A percentile compares a stretch with the other conserved stretches of the same genome.
These are phyloP conservation scores for Botrytis aclada DNA, from an alignment of 2,329 filamentous ascomycete genomes.

Conservation along the genomic window DNA sequence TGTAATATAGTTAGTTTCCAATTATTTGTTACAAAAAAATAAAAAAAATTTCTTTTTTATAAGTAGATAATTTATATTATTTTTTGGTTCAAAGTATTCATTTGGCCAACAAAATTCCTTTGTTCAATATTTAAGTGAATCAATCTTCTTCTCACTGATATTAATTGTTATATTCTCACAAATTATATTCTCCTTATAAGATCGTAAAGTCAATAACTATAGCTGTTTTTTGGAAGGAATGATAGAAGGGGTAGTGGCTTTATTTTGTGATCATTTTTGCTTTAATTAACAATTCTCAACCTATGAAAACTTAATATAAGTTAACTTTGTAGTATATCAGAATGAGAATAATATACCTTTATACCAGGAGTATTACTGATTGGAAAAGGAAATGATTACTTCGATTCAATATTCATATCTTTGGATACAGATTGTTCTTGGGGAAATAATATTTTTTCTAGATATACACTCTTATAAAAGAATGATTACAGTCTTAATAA, in stretches of 20 bases:
- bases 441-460: background rate
- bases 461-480: background rate
- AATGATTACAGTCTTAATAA: background rate
- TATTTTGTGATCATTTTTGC: slow-evolving; percentile 10
- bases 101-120: background rate
- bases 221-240: slow-evolving; percentile 26
- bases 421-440: background rate
- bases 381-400: slow-evolving; percentile 25
- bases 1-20: no score
- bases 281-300: slow-evolving; percentile 16
- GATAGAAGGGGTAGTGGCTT: background rate
- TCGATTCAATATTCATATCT: slow-evolving; percentile 20
- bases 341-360: slow-evolving; percentile 25
- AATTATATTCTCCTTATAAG: background rate
- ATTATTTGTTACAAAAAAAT: no score
- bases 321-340: slow-evolving; percentile 29
- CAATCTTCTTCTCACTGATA: background rate
- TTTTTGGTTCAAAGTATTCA: slow-evolving; percentile 9
- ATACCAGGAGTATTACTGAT: slow-evolving; percentile 26
- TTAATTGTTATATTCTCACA: background rate
- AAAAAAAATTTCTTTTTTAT: slow-evolving; percentile 36
- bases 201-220: slow-evolving; percentile 12
- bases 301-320: slow-evolving; percentile 26
- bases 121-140: slow-evolving; percentile 7
- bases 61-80: slow-evolving; percentile 31